phyloP scores from a whole-genome alignment of 2,329 filamentous ascomycete species.

The Ilyonectria mors-panacis region DNA sequence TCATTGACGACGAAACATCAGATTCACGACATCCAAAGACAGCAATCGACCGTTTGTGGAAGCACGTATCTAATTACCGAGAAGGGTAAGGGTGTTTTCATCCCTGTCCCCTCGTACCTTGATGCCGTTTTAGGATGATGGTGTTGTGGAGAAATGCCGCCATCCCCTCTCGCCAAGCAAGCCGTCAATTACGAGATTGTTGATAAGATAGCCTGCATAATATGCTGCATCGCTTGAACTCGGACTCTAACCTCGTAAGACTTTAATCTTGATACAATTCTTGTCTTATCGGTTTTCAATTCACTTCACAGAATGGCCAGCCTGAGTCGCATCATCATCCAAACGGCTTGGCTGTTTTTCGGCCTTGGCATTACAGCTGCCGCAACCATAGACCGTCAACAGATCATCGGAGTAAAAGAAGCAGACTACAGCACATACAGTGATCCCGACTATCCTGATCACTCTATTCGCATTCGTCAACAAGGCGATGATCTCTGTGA shows the following conservation, averaged over 20 bases:
- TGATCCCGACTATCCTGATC: constrained; percentile 13
- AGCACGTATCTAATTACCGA: neutral
- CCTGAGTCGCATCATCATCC: neutral
- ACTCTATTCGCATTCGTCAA: constrained; percentile 39
- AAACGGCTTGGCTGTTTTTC: neutral
- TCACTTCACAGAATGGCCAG: neutral
- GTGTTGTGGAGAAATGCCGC: neutral
- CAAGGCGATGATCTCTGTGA: constrained; percentile 36
- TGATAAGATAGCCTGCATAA: neutral
- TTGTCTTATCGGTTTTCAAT: neutral
- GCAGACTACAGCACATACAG: neutral
- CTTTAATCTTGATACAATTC: neutral
- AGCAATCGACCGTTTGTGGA: neutral
- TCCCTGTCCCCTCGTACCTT: neutral
- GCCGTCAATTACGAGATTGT: neutral
- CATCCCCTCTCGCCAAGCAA: neutral
- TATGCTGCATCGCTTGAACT: neutral
- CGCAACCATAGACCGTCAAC: neutral
- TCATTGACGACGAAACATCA: neutral
- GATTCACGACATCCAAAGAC: neutral
- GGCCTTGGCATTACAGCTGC: neutral
- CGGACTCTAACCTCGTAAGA: neutral
- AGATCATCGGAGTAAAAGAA: neutral
- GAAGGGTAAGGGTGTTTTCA: neutral
- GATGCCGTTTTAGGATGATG: neutral